Conservation (phyloP, 257 asterid species). For the Hygrophila difformis region DNA sequence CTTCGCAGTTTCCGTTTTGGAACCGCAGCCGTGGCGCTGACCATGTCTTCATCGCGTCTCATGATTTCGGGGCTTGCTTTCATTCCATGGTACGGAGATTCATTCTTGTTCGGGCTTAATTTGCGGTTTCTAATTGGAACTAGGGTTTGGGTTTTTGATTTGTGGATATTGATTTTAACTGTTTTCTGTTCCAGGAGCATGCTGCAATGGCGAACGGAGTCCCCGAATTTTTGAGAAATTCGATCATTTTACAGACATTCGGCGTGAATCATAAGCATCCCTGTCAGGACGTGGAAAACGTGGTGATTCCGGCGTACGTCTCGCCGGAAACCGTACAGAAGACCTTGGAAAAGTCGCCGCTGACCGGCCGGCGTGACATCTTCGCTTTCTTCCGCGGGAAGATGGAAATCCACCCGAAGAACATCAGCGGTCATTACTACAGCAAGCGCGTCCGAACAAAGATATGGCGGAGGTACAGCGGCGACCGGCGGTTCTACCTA, state of each 20-base stretch:
- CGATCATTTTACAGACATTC: constrained; percentile 69
- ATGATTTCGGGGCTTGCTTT: constrained; percentile 93
- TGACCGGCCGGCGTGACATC: constrained; percentile 51
- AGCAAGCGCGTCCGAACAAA: constrained; percentile 74
- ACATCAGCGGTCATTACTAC: constrained; percentile 85
- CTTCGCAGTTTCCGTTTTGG: constrained; percentile 64
- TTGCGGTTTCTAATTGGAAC: too few relatives aligned
- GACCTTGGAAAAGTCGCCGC: constrained; percentile 37
- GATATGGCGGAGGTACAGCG: constrained; percentile 49
- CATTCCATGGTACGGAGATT: constrained; percentile 60
- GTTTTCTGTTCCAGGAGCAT: constrained; percentile 51
- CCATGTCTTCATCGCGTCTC: constrained; percentile 88
- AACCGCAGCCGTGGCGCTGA: constrained; percentile 81
- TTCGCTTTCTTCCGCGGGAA: constrained; percentile 89
- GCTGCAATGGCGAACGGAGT: constrained; percentile 71
- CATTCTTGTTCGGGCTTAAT: too few relatives aligned
- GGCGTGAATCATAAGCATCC: constrained; percentile 78
- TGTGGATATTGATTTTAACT: background rate
- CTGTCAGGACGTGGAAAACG: constrained; percentile 72
- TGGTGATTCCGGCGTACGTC: constrained; percentile 77
- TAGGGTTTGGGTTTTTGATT: background rate
- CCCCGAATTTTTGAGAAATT: constrained; percentile 53
- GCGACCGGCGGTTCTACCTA: constrained; percentile 55
- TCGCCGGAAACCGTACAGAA: constrained; percentile 51
- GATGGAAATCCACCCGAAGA: constrained; percentile 93